Percentiles rank a stretch among this genome's conserved stretches.
phyloP scores from a whole-genome alignment of 306 rosid genomes.

The Adenanthera pavonina region DNA sequence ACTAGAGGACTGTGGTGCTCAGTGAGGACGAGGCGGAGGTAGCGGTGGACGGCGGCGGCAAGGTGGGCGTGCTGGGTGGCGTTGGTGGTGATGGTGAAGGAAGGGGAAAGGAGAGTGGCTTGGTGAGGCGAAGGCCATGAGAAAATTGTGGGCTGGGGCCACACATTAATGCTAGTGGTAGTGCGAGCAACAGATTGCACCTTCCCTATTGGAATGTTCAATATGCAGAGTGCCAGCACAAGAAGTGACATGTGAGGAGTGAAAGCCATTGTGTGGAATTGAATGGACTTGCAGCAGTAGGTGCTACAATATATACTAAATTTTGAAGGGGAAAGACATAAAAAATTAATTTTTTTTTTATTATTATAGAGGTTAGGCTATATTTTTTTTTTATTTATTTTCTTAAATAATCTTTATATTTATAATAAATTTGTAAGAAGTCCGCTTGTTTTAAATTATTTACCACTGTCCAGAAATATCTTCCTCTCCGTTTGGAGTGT shows the following conservation, averaged over 20 bases:
- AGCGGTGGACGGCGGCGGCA: constrained; percentile 62
- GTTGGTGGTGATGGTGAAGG: constrained; percentile 58
- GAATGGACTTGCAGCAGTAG: background rate
- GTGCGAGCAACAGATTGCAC: background rate
- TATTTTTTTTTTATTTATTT: too few species aligned
- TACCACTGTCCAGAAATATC: too few species aligned
- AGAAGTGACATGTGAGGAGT: background rate
- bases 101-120: constrained; percentile 60
- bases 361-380: too few species aligned
- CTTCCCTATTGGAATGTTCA: background rate
- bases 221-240: background rate
- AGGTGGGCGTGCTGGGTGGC: constrained; percentile 49
- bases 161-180: constrained; percentile 49
- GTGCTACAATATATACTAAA: background rate
- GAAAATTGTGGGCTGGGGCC: constrained; percentile 79
- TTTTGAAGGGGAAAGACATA: too few species aligned
- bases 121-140: constrained; percentile 54
- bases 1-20: constrained; percentile 70
- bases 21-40: constrained; percentile 51
- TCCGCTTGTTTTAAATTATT: too few species aligned
- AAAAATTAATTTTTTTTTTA: too few species aligned
- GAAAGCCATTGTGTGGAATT: background rate
- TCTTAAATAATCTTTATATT: too few species aligned
- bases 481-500: too few species aligned
- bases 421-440: too few species aligned